A percentile compares a stretch with the other conserved stretches of the same genome.
phyloP scores from a whole-genome alignment of 768 basidiomycete genomes.

The Serendipita vermifera region DNA sequence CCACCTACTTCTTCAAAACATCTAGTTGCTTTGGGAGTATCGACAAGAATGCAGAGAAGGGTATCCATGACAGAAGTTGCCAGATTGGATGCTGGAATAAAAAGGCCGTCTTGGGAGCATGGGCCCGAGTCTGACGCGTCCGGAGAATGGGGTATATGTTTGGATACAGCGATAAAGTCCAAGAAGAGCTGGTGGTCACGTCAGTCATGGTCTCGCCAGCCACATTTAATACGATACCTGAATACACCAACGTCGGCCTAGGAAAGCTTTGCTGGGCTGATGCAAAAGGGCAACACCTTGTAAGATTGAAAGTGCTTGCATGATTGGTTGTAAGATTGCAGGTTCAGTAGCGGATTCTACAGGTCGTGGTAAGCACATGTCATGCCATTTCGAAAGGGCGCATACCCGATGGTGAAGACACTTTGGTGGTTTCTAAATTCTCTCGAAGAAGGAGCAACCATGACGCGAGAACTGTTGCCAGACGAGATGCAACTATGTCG shows the following conservation, averaged over 20 bases:
- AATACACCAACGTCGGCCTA: conserved; percentile 53
- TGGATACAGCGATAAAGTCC: conserved; percentile 54
- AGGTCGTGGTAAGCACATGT: conserved; percentile 26
- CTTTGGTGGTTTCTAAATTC: conserved; percentile 20
- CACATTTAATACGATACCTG: conserved; percentile 58
- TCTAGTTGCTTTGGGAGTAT: conserved; percentile 60
- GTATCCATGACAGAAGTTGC: conserved; percentile 71
- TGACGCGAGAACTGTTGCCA: conserved; percentile 48
- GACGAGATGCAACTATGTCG: conserved; percentile 49
- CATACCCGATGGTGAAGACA: background rate
- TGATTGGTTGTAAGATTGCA: conserved; percentile 38
- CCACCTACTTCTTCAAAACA: conserved; percentile 67
- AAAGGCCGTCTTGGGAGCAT: conserved; percentile 16
- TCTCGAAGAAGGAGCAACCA: conserved; percentile 20
- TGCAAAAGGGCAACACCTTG: conserved; percentile 71
- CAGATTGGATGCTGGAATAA: conserved; percentile 31
- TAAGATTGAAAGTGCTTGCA: conserved; percentile 49
- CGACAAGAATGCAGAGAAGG: conserved; percentile 77
- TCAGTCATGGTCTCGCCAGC: background rate
- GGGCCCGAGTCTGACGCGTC: conserved; percentile 19
- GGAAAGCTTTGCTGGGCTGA: conserved; percentile 47
- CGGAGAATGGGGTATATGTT: conserved; percentile 37
- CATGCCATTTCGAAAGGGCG: background rate
- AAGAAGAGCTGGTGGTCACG: conserved; percentile 44
- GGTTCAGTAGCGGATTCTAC: conserved; percentile 37